These are phyloP conservation scores for Phytophthora ramorum DNA, from an alignment of 352 stramenopile genomes.

Conservation along the genomic window DNA sequence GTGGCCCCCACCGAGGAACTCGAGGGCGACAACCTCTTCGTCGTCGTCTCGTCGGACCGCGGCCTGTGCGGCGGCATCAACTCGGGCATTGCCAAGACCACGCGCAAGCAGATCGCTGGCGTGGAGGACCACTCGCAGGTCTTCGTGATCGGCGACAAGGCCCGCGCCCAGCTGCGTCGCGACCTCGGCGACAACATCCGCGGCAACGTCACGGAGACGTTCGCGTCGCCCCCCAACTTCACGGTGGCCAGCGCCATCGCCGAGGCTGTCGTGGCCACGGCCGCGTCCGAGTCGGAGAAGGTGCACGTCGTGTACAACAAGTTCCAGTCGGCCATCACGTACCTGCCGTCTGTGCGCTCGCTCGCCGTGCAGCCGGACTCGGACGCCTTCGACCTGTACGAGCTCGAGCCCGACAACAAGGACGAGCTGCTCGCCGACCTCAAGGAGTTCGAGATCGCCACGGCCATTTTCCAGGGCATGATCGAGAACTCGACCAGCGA, in stretches of 20 bases:
- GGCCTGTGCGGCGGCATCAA: slow-evolving; percentile 99
- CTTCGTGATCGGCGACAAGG: slow-evolving; percentile 98
- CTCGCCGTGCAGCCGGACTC: slow-evolving; percentile 64
- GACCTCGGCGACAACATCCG: slow-evolving; percentile 71
- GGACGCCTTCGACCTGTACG: slow-evolving; percentile 92
- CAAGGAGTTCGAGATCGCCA: slow-evolving; percentile 94
- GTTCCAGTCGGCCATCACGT: slow-evolving; percentile 96
- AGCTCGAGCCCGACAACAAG: slow-evolving; percentile 98
- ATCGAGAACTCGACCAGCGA: slow-evolving; percentile 98
- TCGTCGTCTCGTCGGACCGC: slow-evolving; percentile 97
- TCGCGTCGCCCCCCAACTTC: slow-evolving; percentile 89
- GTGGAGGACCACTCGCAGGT: slow-evolving; percentile 83
- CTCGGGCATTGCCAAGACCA: slow-evolving; percentile 94
- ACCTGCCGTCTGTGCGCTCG: slow-evolving; percentile 93
- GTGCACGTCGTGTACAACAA: slow-evolving; percentile 98
- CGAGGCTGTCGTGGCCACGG: slow-evolving; percentile 77
- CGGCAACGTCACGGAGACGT: slow-evolving; percentile 87
- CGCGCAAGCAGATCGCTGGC: slow-evolving; percentile 85
- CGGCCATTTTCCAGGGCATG: slow-evolving; percentile 95
- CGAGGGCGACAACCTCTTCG: slow-evolving; percentile 89
- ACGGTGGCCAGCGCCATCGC: slow-evolving; percentile 92
- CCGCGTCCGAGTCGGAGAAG: slow-evolving; percentile 91
- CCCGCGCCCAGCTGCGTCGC: slow-evolving; percentile 93
- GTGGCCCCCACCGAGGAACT: slow-evolving; percentile 88
- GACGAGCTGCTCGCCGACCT: slow-evolving; percentile 97